These are phyloP conservation scores for Starmerella stellata DNA, from an alignment of 805 yeast species.

Conservation along the genomic window DNA sequence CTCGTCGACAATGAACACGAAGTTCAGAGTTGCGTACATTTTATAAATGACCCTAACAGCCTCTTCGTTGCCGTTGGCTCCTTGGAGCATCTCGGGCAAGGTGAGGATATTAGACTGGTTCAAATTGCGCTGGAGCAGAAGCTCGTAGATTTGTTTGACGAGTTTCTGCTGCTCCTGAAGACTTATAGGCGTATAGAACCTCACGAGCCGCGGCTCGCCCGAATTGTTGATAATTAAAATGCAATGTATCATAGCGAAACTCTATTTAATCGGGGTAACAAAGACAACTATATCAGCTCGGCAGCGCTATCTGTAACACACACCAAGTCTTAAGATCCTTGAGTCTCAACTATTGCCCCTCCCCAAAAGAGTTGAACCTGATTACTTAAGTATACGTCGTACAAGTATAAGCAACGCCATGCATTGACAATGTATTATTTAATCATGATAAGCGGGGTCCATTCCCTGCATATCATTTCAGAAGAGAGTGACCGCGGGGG, in stretches of 20 bases:
- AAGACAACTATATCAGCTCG: too few relatives aligned
- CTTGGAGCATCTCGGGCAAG: constrained; percentile 53
- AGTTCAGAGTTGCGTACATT: constrained; percentile 88
- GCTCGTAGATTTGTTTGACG: constrained; percentile 62
- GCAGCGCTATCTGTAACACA: too few relatives aligned
- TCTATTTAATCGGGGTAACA: too few relatives aligned
- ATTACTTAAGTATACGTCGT: too few relatives aligned
- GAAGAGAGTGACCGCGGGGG: too few relatives aligned
- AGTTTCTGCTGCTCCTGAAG: constrained; percentile 63
- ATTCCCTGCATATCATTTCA: too few relatives aligned
- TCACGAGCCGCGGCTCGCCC: constrained; percentile 74
- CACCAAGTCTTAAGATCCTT: too few relatives aligned
- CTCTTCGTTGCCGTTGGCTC: constrained; percentile 40
- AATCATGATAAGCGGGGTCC: too few relatives aligned
- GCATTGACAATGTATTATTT: too few relatives aligned
- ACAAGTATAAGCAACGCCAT: too few relatives aligned
- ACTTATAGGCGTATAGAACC: constrained; percentile 84
- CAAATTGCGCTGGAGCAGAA: constrained; percentile 52
- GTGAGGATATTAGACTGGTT: constrained; percentile 77
- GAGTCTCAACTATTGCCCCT: too few relatives aligned
- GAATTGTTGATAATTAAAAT: constrained; percentile 74
- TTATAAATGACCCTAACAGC: constrained; percentile 75
- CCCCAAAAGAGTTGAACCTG: too few relatives aligned
- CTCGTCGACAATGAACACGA: constrained; percentile 87
- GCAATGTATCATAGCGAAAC: constrained; percentile 82